Base-by-base conservation (phyloP, 495 filamentous ascomycete species). In the Lineolata rhizophorae region DNA sequence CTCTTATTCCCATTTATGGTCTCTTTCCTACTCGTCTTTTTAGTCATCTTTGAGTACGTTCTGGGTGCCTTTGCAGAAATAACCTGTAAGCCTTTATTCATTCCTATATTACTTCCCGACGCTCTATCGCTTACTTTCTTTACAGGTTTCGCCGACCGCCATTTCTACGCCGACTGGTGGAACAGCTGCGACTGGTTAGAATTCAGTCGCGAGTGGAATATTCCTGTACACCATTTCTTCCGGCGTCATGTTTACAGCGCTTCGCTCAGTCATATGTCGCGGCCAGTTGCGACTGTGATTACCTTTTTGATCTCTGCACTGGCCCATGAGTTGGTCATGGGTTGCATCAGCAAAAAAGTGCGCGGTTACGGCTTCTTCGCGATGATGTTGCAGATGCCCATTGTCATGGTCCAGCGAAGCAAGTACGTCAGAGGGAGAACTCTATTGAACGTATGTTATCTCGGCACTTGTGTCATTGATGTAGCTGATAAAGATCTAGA, bases 101-200 rank as follows among this genome's bases (percentile, higher is more conserved):
- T 16, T 21, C 20, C 13, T 31, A 21, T 2, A 19, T 14, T 17
- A 30, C 14, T 31, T 2, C 20, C 24, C 5, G 30, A 39, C n/a
- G n/a, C n/a, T 39, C 12, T 15, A 24, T 35, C 25, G 35, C 32
- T 38, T n/a, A 44, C 27, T 8, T 20, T 5, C 10, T 20, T 19
- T 21, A 40, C 18, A 40, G 46, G 44, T 15, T 95, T 95, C 43
- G 85, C 76, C 14, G 85, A 95, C 51, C 69, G 85, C 6, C 82
- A 87, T 50, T 95, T 95, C 54, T 95, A 94, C 53, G 73, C 75
- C 17, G 85, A 95, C 59, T 95, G 85, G 85, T 95, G 85, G 84
- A 80, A 80, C 53, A 65, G 57, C 33, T 72, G 70, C 35, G 72
- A 79, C 57, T 80, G 83, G 84, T 72, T 97, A 36, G 87, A 97